Evolutionary conservation across 1,139 yeast species (phyloP).

Genomic region (Debaryomycetaceae sp.): DNA sequence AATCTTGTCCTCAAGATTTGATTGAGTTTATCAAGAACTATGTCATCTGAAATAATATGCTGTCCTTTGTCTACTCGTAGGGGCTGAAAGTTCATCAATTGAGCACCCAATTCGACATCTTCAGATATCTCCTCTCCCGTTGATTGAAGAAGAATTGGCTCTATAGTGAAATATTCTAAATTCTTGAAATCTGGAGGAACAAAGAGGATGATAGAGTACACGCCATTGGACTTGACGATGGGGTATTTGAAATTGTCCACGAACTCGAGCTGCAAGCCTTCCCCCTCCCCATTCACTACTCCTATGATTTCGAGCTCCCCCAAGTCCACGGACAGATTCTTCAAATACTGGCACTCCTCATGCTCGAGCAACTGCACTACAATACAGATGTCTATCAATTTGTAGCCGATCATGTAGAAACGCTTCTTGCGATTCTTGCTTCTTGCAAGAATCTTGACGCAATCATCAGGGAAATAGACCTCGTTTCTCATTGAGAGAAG

Average conservation of each 20-base stretch:
- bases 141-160: conserved; percentile 68
- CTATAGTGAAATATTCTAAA: conserved; percentile 76
- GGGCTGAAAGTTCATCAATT: conserved; percentile 6
- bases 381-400: conserved; percentile 20
- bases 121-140: conserved; percentile 19
- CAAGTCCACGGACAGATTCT: conserved; percentile 9
- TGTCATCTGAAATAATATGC: conserved; percentile 23
- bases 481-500: conserved; percentile 28
- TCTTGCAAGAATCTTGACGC: conserved; percentile 11
- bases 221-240: conserved; percentile 1
- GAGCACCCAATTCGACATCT: conserved; percentile 3
- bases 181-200: conserved; percentile 70
- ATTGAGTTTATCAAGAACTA: conserved; percentile 32
- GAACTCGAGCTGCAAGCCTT: conserved; percentile 10
- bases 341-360: conserved; percentile 1
- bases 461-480: conserved; percentile 36
- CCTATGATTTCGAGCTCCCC: conserved; percentile 20
- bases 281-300: conserved; percentile 10
- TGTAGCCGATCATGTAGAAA: conserved; percentile 25
- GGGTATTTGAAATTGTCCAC: conserved; percentile 7
- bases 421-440: conserved; percentile 4
- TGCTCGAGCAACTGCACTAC: conserved; percentile 18
- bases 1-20: conserved; percentile 22
- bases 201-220: conserved; percentile 50
- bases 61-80: background rate